phyloP scores from a whole-genome alignment of 2,329 filamentous ascomycete genomes.

The Ceratocystis albifundus region DNA sequence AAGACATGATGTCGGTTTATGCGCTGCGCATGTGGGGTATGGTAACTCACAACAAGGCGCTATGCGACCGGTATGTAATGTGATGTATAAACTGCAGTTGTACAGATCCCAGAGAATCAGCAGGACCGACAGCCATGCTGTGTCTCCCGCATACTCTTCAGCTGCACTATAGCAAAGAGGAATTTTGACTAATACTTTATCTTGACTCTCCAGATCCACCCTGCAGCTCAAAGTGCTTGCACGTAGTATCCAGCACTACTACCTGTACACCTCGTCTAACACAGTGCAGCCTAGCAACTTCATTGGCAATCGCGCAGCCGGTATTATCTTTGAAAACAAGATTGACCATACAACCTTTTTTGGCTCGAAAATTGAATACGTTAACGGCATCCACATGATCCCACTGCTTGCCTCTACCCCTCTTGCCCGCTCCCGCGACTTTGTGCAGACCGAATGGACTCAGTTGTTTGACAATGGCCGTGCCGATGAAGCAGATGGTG shows the following conservation, averaged over 20 bases:
- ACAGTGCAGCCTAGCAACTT: conserved; percentile 61
- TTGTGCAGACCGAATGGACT: conserved; percentile 75
- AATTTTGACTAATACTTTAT: neutral
- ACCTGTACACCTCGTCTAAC: conserved; percentile 64
- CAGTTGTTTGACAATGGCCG: conserved; percentile 60
- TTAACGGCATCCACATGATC: conserved; percentile 74
- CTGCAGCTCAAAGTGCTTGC: conserved; percentile 71
- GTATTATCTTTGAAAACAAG: conserved; percentile 86
- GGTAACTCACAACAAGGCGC: conserved; percentile 59
- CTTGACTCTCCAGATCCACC: conserved; percentile 44
- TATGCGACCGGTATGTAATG: conserved; percentile 56
- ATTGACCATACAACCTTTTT: conserved; percentile 89
- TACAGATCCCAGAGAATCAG: neutral
- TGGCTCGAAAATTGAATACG: conserved; percentile 57
- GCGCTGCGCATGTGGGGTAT: conserved; percentile 90
- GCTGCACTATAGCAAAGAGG: too few relatives aligned
- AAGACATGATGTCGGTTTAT: conserved; percentile 80
- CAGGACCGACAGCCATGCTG: neutral
- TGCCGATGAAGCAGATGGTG: conserved; percentile 53
- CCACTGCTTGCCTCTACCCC: conserved; percentile 58
- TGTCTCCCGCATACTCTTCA: neutral
- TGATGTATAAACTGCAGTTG: neutral
- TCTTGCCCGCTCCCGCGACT: conserved; percentile 53
- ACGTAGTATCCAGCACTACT: conserved; percentile 66
- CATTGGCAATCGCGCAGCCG: conserved; percentile 62